phyloP scores from a whole-genome alignment of 192 early-diverging fungal genomes.

The Umbelopsis sp. region DNA sequence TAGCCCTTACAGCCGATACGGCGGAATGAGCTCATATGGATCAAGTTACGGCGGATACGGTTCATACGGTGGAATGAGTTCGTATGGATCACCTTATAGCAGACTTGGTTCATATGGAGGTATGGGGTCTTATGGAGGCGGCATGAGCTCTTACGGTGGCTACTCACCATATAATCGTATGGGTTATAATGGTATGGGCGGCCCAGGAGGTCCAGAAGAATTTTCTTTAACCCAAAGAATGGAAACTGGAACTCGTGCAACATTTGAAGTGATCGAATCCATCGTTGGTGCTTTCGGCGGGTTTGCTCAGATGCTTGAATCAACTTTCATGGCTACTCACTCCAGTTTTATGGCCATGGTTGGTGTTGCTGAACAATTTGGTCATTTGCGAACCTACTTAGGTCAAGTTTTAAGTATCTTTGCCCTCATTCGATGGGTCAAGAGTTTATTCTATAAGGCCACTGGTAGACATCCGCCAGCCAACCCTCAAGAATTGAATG shows the following conservation, averaged over 20 bases:
- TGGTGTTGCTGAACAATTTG: constrained; percentile 98
- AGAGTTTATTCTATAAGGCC: constrained; percentile 64
- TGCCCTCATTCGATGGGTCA: constrained; percentile 72
- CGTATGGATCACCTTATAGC: constrained; percentile 33
- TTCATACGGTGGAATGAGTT: constrained; percentile 34
- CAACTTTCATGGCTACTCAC: constrained; percentile 96
- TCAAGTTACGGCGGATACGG: constrained; percentile 60
- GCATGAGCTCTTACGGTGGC: constrained; percentile 33
- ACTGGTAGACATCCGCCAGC: constrained; percentile 70
- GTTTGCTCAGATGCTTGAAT: constrained; percentile 97
- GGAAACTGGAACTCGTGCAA: constrained; percentile 88
- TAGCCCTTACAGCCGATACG: constrained; percentile 39
- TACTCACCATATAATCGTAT: constrained; percentile 36
- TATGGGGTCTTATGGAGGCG: constrained; percentile 39
- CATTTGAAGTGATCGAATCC: constrained; percentile 91
- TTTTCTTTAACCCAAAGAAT: constrained; percentile 78
- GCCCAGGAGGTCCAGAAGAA: constrained; percentile 67
- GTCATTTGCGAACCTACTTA: constrained; percentile 84
- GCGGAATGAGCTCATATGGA: constrained; percentile 48
- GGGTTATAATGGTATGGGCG: constrained; percentile 54
- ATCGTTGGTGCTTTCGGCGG: constrained; percentile 96
- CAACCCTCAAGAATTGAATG: constrained; percentile 72
- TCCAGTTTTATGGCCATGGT: constrained; percentile 94
- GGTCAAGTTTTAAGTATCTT: constrained; percentile 83
- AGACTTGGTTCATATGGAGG: constrained; percentile 35